Evolutionary conservation across 805 yeast genomes (phyloP), one percentile per base, ranked within the genome.

Genomic region (Starmerella floricola): DNA sequence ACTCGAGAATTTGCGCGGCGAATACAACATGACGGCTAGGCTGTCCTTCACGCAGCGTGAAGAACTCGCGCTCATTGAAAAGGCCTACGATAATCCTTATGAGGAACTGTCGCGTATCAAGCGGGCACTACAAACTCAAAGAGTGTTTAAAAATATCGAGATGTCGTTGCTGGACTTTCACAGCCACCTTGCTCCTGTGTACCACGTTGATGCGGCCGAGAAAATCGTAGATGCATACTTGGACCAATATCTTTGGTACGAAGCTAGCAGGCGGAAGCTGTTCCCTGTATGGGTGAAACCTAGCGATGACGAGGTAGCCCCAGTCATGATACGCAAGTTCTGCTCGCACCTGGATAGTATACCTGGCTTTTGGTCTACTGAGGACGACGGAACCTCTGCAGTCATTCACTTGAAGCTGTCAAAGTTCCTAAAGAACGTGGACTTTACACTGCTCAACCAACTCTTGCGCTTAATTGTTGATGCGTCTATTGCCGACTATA

Each of bases 251-350:
- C 64, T 91, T 34, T 91, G 97, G 95, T 88, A 81, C 61, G 97
- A 91, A 57, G 88, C 91, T 8, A 95, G 84, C 41, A 78, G 81
- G 57, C 64, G 95, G 45, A 74, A 78, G 6, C 62, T 91, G 21
- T 91, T 91, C 62, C 99, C 99, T 3, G 79, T 78, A 57, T 91
- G 98, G 98, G 71, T 91, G 31, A 91, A 91, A 57, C 98, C 99
- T 8, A 76, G 82, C 51, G 98, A 91, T 54, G 72, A 82, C 23
- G 98, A 91, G 60, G 79, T 91, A 18, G 94, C 97, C 0, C 98
- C 95, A 0, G 61, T 87, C 26, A 65, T 88, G 47, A 94, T 82
- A 1, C 86, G 88, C 62, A 88, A 87, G 57, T 91, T 95, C 94
- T 77, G 85, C 54, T 93, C 83, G 55, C 95, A 95, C 12, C 69